phyloP scores from a whole-genome alignment of 306 rosid genomes.

The Urtica urens region DNA sequence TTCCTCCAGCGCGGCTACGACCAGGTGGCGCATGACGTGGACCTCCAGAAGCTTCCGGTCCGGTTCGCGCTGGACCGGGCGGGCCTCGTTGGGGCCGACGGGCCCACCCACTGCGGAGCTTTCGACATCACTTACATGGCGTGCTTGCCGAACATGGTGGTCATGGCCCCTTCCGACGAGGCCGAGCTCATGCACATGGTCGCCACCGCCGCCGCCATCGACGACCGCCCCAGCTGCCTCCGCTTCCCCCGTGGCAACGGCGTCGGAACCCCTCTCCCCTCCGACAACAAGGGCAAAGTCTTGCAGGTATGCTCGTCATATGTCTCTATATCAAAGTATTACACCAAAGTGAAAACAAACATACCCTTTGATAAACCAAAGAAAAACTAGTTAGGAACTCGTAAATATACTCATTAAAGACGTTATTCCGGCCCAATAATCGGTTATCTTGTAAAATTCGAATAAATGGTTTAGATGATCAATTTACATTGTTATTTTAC shows the following conservation, averaged over 20 bases:
- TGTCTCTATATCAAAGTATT: too few species aligned
- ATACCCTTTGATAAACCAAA: too few species aligned
- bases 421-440: too few species aligned
- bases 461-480: too few species aligned
- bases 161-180: slow-evolving; percentile 96
- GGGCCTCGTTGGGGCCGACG: slow-evolving; percentile 93
- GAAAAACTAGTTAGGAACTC: too few species aligned
- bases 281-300: slow-evolving; percentile 55
- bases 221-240: slow-evolving; percentile 93
- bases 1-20: slow-evolving; percentile 92
- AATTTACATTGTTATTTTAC: too few species aligned
- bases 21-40: slow-evolving; percentile 87
- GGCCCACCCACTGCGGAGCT: slow-evolving; percentile 96
- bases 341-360: too few species aligned
- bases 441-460: too few species aligned
- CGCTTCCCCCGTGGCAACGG: slow-evolving; percentile 94
- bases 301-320: slow-evolving; percentile 76
- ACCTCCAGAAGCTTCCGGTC: slow-evolving; percentile 82
- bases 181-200: slow-evolving; percentile 95
- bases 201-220: slow-evolving; percentile 75
- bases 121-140: slow-evolving; percentile 90
- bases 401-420: too few species aligned
- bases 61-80: slow-evolving; percentile 90
- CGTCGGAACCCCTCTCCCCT: slow-evolving; percentile 54
- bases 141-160: slow-evolving; percentile 93